Percentiles rank a stretch among this genome's conserved stretches.
Conservation (phyloP, 306 rosid genomes). For the Trifolium subterraneum region DNA sequence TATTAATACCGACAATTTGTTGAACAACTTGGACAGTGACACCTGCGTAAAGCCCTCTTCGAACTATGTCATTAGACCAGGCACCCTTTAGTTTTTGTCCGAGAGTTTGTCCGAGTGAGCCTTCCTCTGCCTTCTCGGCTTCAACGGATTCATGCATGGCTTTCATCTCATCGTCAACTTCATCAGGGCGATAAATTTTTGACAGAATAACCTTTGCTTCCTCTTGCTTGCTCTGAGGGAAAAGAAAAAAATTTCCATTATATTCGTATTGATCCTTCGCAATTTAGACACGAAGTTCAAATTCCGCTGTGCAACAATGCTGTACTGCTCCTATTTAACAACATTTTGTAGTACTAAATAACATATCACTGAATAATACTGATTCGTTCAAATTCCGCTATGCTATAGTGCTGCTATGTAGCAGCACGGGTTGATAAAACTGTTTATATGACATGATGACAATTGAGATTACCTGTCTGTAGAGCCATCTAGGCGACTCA, state of each 20-base stretch:
- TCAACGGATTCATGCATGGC: conserved; percentile 65
- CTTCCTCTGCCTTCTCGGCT: conserved; percentile 62
- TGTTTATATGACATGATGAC: background rate
- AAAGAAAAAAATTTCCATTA: background rate
- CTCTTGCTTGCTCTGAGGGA: conserved; percentile 55
- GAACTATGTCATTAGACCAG: conserved; percentile 48
- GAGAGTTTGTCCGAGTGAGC: conserved; percentile 49
- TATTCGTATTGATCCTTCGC: background rate
- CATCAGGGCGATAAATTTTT: conserved; percentile 55
- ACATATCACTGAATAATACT: background rate
- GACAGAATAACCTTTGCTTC: conserved; percentile 61
- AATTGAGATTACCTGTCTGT: conserved; percentile 57
- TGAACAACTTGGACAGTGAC: conserved; percentile 77
- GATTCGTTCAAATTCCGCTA: background rate
- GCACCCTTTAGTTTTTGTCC: conserved; percentile 55
- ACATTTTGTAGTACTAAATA: background rate
- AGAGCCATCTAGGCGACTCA: conserved; percentile 92
- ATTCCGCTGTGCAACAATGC: background rate
- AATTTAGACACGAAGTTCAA: background rate
- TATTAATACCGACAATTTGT: conserved; percentile 84
- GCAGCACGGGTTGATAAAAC: background rate
- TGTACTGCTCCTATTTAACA: too few relatives aligned
- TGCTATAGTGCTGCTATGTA: background rate
- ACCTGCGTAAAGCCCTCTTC: conserved; percentile 85
- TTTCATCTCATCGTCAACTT: conserved; percentile 68